These are phyloP conservation scores for Exsudoporus frostii DNA, from an alignment of 768 basidiomycete species.

Conservation along the genomic window DNA sequence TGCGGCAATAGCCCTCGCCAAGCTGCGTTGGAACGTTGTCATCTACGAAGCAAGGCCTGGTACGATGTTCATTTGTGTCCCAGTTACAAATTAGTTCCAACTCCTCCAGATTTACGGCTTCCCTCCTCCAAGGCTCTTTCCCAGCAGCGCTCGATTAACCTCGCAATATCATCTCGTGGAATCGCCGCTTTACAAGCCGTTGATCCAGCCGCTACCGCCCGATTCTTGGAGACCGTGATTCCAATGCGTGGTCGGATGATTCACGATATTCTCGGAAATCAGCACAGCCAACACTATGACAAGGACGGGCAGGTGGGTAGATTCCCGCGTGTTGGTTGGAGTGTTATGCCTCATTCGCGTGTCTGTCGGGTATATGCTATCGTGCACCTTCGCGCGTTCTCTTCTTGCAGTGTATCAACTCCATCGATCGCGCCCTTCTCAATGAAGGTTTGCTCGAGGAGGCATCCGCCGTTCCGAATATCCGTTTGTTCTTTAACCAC, in stretches of 20 bases:
- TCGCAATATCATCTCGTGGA: slow-evolving; percentile 92
- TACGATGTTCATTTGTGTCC: slow-evolving; percentile 30
- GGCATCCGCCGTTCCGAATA: slow-evolving; percentile 56
- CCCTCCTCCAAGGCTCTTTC: slow-evolving; percentile 61
- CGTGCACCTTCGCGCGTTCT: slow-evolving; percentile 22
- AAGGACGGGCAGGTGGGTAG: slow-evolving; percentile 76
- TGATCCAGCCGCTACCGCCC: slow-evolving; percentile 63
- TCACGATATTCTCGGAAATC: slow-evolving; percentile 67
- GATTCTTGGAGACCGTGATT: slow-evolving; percentile 76
- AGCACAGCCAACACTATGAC: slow-evolving; percentile 86
- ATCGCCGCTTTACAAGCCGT: slow-evolving; percentile 83
- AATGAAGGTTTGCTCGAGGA: slow-evolving; percentile 84
- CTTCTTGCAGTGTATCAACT: slow-evolving; percentile 79
- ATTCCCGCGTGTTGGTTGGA: slow-evolving; percentile 16
- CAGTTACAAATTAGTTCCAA: slow-evolving; percentile 10
- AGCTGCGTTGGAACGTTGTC: slow-evolving; percentile 80
- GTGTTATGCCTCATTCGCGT: slow-evolving; percentile 16
- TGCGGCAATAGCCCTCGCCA: slow-evolving; percentile 79
- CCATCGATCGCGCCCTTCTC: slow-evolving; percentile 83
- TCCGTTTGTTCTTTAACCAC: slow-evolving; percentile 75
- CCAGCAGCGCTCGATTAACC: slow-evolving; percentile 89
- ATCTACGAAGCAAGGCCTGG: slow-evolving; percentile 80
- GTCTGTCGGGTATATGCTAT: slow-evolving; percentile 22
- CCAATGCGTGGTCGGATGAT: slow-evolving; percentile 98
- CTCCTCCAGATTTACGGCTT: slow-evolving; percentile 63